Conservation (phyloP, 2,329 filamentous ascomycete species). For the Claviceps spartinae region DNA sequence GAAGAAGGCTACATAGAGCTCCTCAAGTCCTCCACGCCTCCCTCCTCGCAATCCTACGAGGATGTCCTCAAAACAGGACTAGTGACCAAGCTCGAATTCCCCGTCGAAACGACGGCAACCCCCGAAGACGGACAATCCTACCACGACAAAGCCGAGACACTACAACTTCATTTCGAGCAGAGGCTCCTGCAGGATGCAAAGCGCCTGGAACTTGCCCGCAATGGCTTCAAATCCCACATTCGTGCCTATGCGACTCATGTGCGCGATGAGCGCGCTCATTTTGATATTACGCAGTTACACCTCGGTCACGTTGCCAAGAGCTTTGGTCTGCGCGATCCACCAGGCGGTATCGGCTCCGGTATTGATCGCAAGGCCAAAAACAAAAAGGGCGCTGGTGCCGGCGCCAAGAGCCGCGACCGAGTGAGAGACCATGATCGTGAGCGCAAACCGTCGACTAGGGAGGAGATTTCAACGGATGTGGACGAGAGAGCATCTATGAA, state of each 20-base stretch:
- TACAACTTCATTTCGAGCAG: constrained; percentile 48
- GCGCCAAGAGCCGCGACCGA: constrained; percentile 8
- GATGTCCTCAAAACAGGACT: constrained; percentile 52
- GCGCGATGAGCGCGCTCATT: constrained; percentile 69
- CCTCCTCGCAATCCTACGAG: constrained; percentile 38
- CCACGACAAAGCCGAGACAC: constrained; percentile 39
- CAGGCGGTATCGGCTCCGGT: constrained; percentile 61
- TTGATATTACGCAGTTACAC: constrained; percentile 85
- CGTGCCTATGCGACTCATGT: constrained; percentile 91
- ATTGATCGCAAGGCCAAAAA: constrained; percentile 30
- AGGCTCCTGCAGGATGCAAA: constrained; percentile 46
- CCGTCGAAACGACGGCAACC: constrained; percentile 53
- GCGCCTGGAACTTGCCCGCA: constrained; percentile 66
- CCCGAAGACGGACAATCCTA: constrained; percentile 28
- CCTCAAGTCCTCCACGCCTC: constrained; percentile 39
- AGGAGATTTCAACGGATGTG: constrained; percentile 9
- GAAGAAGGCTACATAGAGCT: constrained; percentile 85
- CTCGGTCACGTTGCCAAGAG: constrained; percentile 89
- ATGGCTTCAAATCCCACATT: constrained; percentile 84
- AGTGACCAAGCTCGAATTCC: constrained; percentile 43
- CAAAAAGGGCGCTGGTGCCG: constrained; percentile 14
- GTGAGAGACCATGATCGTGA: constrained; percentile 7
- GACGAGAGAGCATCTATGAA: constrained; percentile 23
- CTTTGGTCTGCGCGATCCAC: constrained; percentile 79
- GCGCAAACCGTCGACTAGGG: constrained; percentile 5